Conservation (phyloP, 1,284 basidiomycete species). For the Acaromyces ingoldii region DNA sequence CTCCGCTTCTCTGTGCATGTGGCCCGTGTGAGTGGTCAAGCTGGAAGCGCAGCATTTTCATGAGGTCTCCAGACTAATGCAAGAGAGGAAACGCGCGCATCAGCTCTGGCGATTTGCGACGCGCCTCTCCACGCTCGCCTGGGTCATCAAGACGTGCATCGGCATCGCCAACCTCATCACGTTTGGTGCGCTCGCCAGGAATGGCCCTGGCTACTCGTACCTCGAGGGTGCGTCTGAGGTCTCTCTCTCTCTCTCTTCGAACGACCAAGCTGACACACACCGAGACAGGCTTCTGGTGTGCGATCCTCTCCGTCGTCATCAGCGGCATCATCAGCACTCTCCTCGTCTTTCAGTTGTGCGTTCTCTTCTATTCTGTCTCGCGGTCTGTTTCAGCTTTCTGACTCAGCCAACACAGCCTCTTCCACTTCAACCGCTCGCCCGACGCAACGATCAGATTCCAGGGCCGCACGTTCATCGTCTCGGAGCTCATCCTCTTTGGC, state of each 20-base stretch:
- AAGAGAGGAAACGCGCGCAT: no score
- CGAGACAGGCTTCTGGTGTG: neutral
- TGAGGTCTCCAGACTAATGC: no score
- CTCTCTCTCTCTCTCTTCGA: no score
- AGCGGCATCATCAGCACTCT: conserved; percentile 51
- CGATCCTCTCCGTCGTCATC: conserved; percentile 51
- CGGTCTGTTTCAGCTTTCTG: no score
- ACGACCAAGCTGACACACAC: conserved; percentile 24
- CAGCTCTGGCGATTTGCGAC: conserved; percentile 49
- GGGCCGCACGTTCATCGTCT: conserved; percentile 53
- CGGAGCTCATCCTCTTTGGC: conserved; percentile 10
- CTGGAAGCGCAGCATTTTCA: neutral
- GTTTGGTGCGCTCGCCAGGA: conserved; percentile 50
- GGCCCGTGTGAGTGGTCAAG: neutral
- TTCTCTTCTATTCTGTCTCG: neutral
- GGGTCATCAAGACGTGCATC: conserved; percentile 53
- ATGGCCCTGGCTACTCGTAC: conserved; percentile 46
- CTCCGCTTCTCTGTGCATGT: conserved; percentile 52
- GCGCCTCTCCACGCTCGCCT: conserved; percentile 51
- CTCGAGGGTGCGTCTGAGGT: conserved; percentile 48
- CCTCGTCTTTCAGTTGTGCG: conserved; percentile 51
- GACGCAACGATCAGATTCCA: conserved; percentile 44
- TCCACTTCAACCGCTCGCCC: conserved; percentile 21
- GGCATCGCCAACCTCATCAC: conserved; percentile 53
- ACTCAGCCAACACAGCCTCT: conserved; percentile 35